These are phyloP conservation scores for Rheum nobile DNA, from an alignment of 148 eudicot species.

Conservation along the genomic window DNA sequence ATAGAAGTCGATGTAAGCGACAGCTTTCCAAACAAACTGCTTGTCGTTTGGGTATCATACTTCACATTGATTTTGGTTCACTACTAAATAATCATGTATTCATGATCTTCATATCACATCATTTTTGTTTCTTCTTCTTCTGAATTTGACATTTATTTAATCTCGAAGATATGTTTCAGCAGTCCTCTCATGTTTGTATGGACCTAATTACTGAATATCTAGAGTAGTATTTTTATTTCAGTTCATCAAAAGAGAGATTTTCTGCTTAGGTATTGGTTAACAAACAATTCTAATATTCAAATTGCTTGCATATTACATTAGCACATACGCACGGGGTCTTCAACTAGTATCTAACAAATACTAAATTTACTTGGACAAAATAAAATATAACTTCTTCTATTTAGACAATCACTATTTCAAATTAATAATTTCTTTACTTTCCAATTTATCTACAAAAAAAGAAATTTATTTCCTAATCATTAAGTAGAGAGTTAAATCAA, in stretches of 20 bases:
- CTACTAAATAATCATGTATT: neutral
- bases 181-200: neutral
- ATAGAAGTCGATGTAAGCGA: constrained; percentile 83
- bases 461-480: no score
- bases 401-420: no score
- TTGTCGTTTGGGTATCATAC: constrained; percentile 77
- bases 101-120: neutral
- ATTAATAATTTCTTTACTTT: no score
- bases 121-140: neutral
- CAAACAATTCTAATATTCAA: neutral
- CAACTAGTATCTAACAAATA: no score
- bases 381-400: no score
- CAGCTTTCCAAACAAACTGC: constrained; percentile 91
- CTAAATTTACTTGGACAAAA: no score
- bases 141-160: neutral
- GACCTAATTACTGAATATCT: neutral
- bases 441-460: no score
- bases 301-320: neutral
- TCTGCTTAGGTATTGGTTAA: neutral
- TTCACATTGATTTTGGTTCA: neutral
- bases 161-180: neutral
- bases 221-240: neutral
- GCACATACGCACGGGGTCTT: no score
- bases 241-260: neutral
- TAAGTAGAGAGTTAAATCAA: no score